A percentile compares a stretch with the other conserved stretches of the same genome.
Conservation (phyloP, 129 eudicot species). For the Escallonia herrerae region DNA sequence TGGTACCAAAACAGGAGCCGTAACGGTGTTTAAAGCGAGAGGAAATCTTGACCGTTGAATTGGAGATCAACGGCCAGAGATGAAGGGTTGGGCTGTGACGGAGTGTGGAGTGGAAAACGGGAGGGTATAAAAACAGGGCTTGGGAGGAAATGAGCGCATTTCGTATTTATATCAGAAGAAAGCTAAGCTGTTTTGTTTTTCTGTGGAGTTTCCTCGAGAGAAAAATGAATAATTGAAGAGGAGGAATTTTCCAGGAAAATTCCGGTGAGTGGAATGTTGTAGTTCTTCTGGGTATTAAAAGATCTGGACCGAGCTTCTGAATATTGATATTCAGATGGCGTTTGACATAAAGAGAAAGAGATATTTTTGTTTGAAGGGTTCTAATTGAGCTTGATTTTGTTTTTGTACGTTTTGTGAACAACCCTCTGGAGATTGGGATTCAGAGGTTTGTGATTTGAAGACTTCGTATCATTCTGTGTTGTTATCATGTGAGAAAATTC, state of each 20-base stretch:
- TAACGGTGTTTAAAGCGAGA: not conserved
- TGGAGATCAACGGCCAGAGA: conserved; percentile 26
- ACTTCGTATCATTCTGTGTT: conserved; percentile 8
- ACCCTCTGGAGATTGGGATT: conserved; percentile 12
- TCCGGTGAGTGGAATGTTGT: conserved; percentile 45
- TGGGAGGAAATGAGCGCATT: conserved; percentile 36
- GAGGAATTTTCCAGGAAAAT: conserved; percentile 9
- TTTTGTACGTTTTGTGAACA: conserved; percentile 5
- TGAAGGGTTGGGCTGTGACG: conserved; percentile 6
- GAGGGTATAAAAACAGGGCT: conserved; percentile 47
- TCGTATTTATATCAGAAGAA: conserved; percentile 19
- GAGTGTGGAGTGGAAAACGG: conserved; percentile 19
- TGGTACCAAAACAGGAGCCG: too few relatives aligned
- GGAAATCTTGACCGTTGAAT: conserved; percentile 33
- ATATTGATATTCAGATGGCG: conserved; percentile 7
- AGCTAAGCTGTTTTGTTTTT: conserved; percentile 16
- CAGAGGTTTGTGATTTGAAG: conserved; percentile 14
- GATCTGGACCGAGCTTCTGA: conserved; percentile 8
- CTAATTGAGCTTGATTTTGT: conserved; percentile 10
- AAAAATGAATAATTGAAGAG: conserved; percentile 4
- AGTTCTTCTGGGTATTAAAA: conserved; percentile 8
- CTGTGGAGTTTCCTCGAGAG: conserved; percentile 19
- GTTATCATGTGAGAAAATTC: not conserved
- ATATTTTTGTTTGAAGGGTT: conserved; percentile 10
- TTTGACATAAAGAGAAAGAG: conserved; percentile 13